A percentile compares a stretch with the other conserved stretches of the same genome.
phyloP scores from a whole-genome alignment of 2,329 filamentous ascomycete genomes.

The Simplicillium aogashimaense region DNA sequence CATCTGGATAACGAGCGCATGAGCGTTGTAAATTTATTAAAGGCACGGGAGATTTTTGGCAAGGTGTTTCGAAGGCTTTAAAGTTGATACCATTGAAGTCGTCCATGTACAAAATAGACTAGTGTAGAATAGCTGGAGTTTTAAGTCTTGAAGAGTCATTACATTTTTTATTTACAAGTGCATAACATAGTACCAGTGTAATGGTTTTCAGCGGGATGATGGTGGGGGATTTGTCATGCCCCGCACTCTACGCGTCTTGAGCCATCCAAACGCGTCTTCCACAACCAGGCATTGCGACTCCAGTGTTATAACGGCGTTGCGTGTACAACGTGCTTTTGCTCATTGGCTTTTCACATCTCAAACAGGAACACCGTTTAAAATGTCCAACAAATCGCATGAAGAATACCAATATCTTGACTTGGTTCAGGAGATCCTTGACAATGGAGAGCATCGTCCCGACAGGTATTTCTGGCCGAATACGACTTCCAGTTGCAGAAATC shows the following conservation, averaged over 20 bases:
- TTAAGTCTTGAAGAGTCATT: too few species aligned
- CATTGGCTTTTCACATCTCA: background rate
- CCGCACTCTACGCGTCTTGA: constrained; percentile 4
- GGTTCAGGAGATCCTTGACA: constrained; percentile 70
- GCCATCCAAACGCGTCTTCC: constrained; percentile 5
- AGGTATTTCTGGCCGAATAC: constrained; percentile 36
- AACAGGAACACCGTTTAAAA: background rate
- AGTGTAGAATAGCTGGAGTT: too few species aligned
- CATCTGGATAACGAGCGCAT: constrained; percentile 95
- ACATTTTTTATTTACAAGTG: too few species aligned
- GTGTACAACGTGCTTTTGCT: background rate
- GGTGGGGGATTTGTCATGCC: background rate
- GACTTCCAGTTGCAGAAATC: constrained; percentile 3
- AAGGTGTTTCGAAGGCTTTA: constrained; percentile 65
- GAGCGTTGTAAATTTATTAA: constrained; percentile 76
- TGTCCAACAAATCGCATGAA: constrained; percentile 47
- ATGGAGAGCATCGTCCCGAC: constrained; percentile 84
- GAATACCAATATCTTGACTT: constrained; percentile 91
- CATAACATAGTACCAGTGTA: too few species aligned
- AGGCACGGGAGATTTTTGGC: constrained; percentile 85
- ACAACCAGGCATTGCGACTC: background rate
- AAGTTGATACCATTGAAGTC: too few species aligned
- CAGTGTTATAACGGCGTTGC: background rate
- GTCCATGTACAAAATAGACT: too few species aligned
- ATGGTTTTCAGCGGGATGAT: background rate